Conservation (phyloP, 2,329 filamentous ascomycete genomes). For the Colletotrichum sp. region DNA sequence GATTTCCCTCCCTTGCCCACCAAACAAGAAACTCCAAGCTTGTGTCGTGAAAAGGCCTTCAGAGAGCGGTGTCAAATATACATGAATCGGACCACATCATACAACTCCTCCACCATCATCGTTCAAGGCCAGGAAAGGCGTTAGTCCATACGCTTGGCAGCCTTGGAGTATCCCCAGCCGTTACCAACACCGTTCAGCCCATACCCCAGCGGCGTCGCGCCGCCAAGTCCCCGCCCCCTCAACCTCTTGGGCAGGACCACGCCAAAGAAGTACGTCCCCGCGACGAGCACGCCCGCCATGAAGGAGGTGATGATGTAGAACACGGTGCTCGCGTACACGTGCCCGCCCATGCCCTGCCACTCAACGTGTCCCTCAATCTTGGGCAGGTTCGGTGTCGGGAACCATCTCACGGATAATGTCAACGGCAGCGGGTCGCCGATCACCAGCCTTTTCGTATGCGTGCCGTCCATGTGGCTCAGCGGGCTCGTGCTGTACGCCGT, state of each 20-base stretch:
- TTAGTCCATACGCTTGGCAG: constrained; percentile 58
- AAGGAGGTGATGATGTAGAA: constrained; percentile 68
- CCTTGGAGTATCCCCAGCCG: constrained; percentile 65
- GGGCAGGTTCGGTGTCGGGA: constrained; percentile 75
- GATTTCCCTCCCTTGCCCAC: not conserved
- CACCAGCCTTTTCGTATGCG: constrained; percentile 69
- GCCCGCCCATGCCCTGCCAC: constrained; percentile 69
- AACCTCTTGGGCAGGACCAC: constrained; percentile 61
- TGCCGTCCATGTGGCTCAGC: constrained; percentile 62
- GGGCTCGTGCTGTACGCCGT: constrained; percentile 86
- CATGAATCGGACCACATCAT: constrained; percentile 18
- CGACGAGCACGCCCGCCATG: constrained; percentile 57
- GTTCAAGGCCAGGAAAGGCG: not conserved
- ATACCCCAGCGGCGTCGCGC: constrained; percentile 59
- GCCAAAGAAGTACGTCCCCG: constrained; percentile 66
- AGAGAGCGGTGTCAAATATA: not conserved
- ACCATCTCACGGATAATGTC: constrained; percentile 85
- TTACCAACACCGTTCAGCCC: constrained; percentile 59
- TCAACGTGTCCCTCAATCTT: constrained; percentile 69
- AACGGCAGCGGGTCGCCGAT: constrained; percentile 87
- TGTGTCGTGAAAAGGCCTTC: not conserved
- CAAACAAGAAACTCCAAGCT: not conserved
- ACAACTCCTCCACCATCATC: not conserved
- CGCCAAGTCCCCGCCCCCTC: constrained; percentile 55
- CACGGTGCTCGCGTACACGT: constrained; percentile 67